These are phyloP conservation scores for Thelonectria olida DNA, from an alignment of 2,329 filamentous ascomycete genomes.

Conservation along the genomic window DNA sequence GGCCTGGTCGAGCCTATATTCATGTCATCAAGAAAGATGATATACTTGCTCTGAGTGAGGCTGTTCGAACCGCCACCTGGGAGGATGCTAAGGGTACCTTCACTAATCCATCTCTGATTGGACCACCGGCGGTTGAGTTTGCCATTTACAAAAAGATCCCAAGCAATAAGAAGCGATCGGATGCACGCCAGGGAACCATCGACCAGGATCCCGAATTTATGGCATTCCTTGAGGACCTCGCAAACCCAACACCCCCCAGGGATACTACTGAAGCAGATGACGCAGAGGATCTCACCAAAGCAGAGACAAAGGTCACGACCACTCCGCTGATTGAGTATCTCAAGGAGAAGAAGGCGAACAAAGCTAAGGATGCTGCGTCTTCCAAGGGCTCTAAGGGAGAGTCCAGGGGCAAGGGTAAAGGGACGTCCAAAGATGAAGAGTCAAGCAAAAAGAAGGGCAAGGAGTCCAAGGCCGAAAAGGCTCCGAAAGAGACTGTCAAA, in stretches of 20 bases:
- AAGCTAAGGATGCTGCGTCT: conserved; percentile 62
- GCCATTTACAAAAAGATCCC: conserved; percentile 87
- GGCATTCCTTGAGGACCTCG: conserved; percentile 87
- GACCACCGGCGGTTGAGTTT: conserved; percentile 83
- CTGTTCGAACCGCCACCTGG: conserved; percentile 75
- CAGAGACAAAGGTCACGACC: conserved; percentile 73
- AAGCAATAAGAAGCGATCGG: conserved; percentile 75
- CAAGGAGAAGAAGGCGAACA: conserved; percentile 89
- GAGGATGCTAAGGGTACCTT: conserved; percentile 83
- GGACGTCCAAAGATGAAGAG: conserved; percentile 56
- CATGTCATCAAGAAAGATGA: conserved; percentile 79
- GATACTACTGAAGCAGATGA: conserved; percentile 54
- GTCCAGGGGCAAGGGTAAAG: conserved; percentile 60
- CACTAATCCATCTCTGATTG: conserved; percentile 76
- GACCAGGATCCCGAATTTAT: conserved; percentile 98
- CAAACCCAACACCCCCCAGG: conserved; percentile 68
- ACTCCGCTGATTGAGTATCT: conserved; percentile 92
- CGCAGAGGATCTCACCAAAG: conserved; percentile 53
- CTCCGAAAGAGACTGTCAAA: conserved; percentile 67
- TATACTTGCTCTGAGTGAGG: conserved; percentile 73
- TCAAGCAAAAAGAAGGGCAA: conserved; percentile 70
- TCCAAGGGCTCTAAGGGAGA: conserved; percentile 64
- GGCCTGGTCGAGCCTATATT: conserved; percentile 82
- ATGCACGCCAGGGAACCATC: conserved; percentile 91
- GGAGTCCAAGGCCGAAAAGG: conserved; percentile 65